phyloP scores from a whole-genome alignment of 768 basidiomycete genomes.

The Boletus reticulatus region DNA sequence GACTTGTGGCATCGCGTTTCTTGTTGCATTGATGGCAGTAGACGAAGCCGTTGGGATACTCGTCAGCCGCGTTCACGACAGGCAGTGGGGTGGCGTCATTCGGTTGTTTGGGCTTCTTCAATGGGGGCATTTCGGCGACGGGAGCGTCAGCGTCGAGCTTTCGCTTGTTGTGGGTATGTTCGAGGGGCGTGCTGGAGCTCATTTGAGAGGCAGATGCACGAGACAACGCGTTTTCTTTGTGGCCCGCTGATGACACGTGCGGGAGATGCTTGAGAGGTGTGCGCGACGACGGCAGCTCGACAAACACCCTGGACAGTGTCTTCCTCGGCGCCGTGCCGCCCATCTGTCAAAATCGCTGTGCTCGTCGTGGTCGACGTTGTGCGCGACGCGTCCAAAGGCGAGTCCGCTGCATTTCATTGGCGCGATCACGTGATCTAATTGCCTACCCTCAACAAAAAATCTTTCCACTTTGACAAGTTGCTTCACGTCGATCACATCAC shows the following conservation, averaged over 20 bases:
- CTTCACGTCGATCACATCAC: too few relatives aligned
- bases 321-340: conserved; percentile 27
- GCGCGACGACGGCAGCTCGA: conserved; percentile 51
- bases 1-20: conserved; percentile 55
- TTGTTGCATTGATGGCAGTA: conserved; percentile 75
- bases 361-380: conserved; percentile 19
- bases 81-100: conserved; percentile 18
- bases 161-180: conserved; percentile 45
- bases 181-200: conserved; percentile 28
- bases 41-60: conserved; percentile 39
- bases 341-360: conserved; percentile 15
- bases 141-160: conserved; percentile 38
- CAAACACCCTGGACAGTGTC: conserved; percentile 45
- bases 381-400: conserved; percentile 22
- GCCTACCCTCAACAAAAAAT: conserved; percentile 35
- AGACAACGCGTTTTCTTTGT: conserved; percentile 48
- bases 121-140: conserved; percentile 16
- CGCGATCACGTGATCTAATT: conserved; percentile 30
- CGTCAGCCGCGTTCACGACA: conserved; percentile 20
- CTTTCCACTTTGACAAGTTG: neutral
- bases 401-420: conserved; percentile 15
- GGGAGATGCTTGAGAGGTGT: conserved; percentile 16
- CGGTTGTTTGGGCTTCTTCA: conserved; percentile 30
- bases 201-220: conserved; percentile 32
- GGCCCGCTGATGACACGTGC: conserved; percentile 31